Evolutionary conservation across 164 flowering plant genomes (phyloP).

Genomic region (Vitis rupestris): DNA sequence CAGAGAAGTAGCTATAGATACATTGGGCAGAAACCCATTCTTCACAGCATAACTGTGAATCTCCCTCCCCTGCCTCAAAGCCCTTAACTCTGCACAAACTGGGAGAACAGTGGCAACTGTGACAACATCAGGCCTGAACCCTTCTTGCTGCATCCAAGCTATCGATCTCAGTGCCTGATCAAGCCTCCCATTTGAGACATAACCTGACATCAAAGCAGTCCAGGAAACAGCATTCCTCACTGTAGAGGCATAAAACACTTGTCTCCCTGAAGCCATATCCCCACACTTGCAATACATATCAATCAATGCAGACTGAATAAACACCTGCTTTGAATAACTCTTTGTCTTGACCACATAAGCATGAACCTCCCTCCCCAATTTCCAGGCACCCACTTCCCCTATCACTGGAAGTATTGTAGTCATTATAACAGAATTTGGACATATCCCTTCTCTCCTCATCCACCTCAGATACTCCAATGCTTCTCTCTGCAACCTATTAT

Average conservation of each 20-base stretch:
- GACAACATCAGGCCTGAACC: conserved; percentile 84
- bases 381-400: conserved; percentile 50
- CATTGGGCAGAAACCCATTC: conserved; percentile 62
- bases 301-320: conserved; percentile 66
- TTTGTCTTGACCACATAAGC: conserved; percentile 62
- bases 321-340: conserved; percentile 45
- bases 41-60: conserved; percentile 69
- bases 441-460: conserved; percentile 63
- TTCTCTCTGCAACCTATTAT: conserved; percentile 58
- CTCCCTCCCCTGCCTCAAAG: conserved; percentile 70
- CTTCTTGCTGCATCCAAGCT: conserved; percentile 94
- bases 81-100: conserved; percentile 65
- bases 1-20: conserved; percentile 68
- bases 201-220: conserved; percentile 90
- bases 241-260: conserved; percentile 54
- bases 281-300: conserved; percentile 93
- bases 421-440: conserved; percentile 66
- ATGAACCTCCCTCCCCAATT: conserved; percentile 73
- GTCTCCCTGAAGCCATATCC: conserved; percentile 65
- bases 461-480: conserved; percentile 56
- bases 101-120: conserved; percentile 82
- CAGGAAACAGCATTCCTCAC: conserved; percentile 77
- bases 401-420: conserved; percentile 66
- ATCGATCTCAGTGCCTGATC: conserved; percentile 81
- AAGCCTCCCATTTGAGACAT: conserved; percentile 64